These are phyloP conservation scores for Dissophora ornata DNA, from an alignment of 192 early-diverging fungal genomes.

Conservation along the genomic window DNA sequence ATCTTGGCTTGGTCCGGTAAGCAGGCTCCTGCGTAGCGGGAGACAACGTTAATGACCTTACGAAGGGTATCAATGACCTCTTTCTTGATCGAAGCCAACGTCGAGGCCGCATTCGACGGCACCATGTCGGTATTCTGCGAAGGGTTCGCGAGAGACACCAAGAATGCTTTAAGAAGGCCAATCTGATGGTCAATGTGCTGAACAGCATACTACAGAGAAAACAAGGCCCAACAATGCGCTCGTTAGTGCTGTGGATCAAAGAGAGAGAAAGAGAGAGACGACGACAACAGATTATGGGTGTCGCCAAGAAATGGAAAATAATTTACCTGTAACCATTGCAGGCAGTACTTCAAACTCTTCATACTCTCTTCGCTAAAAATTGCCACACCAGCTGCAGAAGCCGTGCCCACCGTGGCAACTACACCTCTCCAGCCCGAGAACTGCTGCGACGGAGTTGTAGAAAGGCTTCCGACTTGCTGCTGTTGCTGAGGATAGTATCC, in stretches of 20 bases:
- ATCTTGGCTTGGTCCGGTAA: slow-evolving; percentile 86
- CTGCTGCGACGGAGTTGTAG: slow-evolving; percentile 30
- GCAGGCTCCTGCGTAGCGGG: slow-evolving; percentile 84
- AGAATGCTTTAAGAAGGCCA: slow-evolving; percentile 63
- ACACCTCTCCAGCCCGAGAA: slow-evolving; percentile 70
- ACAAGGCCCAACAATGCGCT: too few species aligned
- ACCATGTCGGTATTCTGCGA: slow-evolving; percentile 35
- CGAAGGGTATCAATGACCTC: slow-evolving; percentile 88
- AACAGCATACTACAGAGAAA: slow-evolving; percentile 73
- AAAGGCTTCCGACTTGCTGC: slow-evolving; percentile 17
- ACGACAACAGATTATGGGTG: too few species aligned
- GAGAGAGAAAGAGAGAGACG: too few species aligned
- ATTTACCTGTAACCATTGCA: slow-evolving; percentile 81
- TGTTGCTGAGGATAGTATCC: slow-evolving; percentile 51
- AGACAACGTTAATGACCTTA: slow-evolving; percentile 88
- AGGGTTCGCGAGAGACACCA: slow-evolving; percentile 60
- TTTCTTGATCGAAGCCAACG: slow-evolving; percentile 69
- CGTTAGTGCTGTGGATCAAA: too few species aligned
- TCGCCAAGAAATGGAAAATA: too few species aligned
- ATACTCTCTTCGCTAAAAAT: slow-evolving; percentile 91
- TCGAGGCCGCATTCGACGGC: slow-evolving; percentile 51
- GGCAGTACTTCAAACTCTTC: slow-evolving; percentile 88
- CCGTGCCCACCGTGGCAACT: slow-evolving; percentile 71
- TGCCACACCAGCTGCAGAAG: slow-evolving; percentile 77
- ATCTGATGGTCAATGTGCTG: slow-evolving; percentile 79